Percentiles rank a stretch among this genome's conserved stretches.
Conservation (phyloP, 2,329 filamentous ascomycete species). For the Microcyclospora tardicrescens region DNA sequence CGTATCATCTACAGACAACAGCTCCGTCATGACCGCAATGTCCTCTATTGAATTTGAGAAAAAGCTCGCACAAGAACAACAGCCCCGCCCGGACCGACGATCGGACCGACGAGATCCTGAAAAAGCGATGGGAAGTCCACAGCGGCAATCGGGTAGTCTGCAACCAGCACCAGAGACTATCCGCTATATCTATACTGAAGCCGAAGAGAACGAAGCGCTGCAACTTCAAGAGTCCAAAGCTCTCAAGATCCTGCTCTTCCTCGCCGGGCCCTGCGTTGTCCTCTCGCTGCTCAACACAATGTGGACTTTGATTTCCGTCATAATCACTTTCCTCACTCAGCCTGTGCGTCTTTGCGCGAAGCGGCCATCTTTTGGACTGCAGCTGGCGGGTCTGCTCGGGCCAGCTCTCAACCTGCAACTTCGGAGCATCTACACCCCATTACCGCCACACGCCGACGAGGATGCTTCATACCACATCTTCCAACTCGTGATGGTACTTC, state of each 20-base stretch:
- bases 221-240: constrained; percentile 30
- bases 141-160: constrained; percentile 3
- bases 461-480: constrained; percentile 27
- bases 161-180: neutral
- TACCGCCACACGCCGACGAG: constrained; percentile 19
- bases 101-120: constrained; percentile 12
- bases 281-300: constrained; percentile 41
- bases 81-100: neutral
- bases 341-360: constrained; percentile 43
- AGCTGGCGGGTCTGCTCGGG: constrained; percentile 39
- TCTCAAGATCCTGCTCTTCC: constrained; percentile 36
- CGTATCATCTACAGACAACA: constrained; percentile 16
- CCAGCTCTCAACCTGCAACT: constrained; percentile 42
- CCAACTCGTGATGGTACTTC: constrained; percentile 39
- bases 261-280: constrained; percentile 41
- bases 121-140: constrained; percentile 11
- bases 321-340: constrained; percentile 38
- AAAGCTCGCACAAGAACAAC: constrained; percentile 7
- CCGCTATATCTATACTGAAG: constrained; percentile 1
- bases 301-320: constrained; percentile 40
- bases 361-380: constrained; percentile 34
- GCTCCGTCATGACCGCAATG: constrained; percentile 13
- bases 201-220: constrained; percentile 24
- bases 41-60: constrained; percentile 22
- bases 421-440: constrained; percentile 33